Evolutionary conservation across 2,329 filamentous ascomycete genomes (phyloP), one percentile per base, ranked within the genome.

Genomic region (Raffaelea arxii): DNA sequence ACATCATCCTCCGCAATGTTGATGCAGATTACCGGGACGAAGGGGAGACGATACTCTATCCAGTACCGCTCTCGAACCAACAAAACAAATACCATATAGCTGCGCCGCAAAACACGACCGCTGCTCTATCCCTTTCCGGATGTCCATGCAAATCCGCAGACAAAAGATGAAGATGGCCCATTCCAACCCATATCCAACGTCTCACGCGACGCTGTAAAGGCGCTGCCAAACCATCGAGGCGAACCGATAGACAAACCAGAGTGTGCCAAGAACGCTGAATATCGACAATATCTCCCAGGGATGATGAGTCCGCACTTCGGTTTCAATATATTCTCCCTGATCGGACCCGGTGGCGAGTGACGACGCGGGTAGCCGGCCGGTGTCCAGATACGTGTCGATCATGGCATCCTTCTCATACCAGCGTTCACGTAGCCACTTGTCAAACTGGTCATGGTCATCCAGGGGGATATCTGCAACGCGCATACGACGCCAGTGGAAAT

Each of bases 401-500:
- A 96, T 72, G 25, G 80, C 78, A 57, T 98, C 91, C 63, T 98
- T 98, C 61, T 95, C 89, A 43, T 82, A 78, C 92, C 92, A 98
- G 39, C 89, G 77, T 47, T 86, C 81, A 25, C 82, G 76, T 24
- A 97, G 71, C 92, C 92, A 98, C 3, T 72, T 58, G 48, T 94
- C 88, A 58, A 98, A 98, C 6, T 76, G 71, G 36, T 84, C 75
- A 16, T 76, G 73, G 54, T 83, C 78, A 25, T 88, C 75, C 10
- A 94, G 74, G 0, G 91, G 91, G 38, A 98, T 94, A 19, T 88
- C 80, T 21, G 76, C 75, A 14, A 96, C 62, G 27, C 78, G 77
- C 65, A 94, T 96, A 10, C 89, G 81, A 45, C 92, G 80, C 88
- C 91, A 98, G 65, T 94, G 85, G 71, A 97, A 90, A 65, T 96